Percentiles rank a stretch among this genome's conserved stretches.
Evolutionary conservation across 805 yeast species (phyloP).

Genomic region (Wickerhamiella slavikovae): DNA sequence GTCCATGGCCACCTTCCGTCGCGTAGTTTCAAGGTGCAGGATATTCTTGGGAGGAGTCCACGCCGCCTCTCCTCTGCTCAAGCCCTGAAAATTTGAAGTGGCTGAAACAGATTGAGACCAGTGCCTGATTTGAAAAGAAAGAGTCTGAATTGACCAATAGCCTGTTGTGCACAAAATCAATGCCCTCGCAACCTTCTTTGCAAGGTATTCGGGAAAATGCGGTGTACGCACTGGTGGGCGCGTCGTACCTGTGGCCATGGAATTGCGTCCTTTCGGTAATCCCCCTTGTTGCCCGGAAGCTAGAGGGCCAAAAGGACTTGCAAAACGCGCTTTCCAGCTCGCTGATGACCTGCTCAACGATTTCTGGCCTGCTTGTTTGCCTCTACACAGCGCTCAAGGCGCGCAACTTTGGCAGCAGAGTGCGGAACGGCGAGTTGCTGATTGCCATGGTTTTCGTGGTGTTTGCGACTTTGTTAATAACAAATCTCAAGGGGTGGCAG

Average conservation of each 20-base stretch:
- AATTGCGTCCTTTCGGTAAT: constrained; percentile 77
- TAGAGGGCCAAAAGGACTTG: constrained; percentile 21
- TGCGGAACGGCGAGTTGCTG: constrained; percentile 36
- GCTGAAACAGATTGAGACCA: too few relatives aligned
- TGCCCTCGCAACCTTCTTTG: too few relatives aligned
- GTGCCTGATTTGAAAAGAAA: too few relatives aligned
- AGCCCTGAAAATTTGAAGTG: too few relatives aligned
- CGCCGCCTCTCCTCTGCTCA: too few relatives aligned
- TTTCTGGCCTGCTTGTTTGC: constrained; percentile 40
- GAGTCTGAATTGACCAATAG: too few relatives aligned
- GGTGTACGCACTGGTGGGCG: too few relatives aligned
- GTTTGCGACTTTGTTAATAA: constrained; percentile 24
- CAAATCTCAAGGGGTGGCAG: constrained; percentile 5
- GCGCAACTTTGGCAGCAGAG: constrained; percentile 34
- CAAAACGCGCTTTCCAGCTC: constrained; percentile 49
- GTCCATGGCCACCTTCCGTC: too few relatives aligned
- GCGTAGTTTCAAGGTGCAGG: too few relatives aligned
- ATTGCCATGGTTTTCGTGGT: constrained; percentile 37
- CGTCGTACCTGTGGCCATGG: constrained; percentile 91
- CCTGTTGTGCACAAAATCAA: too few relatives aligned
- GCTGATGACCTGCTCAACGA: constrained; percentile 73
- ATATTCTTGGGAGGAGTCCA: too few relatives aligned
- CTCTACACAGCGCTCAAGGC: constrained; percentile 47
- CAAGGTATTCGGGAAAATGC: too few relatives aligned
- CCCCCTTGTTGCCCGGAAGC: constrained; percentile 49